Conservation (phyloP, 1,139 yeast genomes). For the Nakaseomyces bracarensis region DNA sequence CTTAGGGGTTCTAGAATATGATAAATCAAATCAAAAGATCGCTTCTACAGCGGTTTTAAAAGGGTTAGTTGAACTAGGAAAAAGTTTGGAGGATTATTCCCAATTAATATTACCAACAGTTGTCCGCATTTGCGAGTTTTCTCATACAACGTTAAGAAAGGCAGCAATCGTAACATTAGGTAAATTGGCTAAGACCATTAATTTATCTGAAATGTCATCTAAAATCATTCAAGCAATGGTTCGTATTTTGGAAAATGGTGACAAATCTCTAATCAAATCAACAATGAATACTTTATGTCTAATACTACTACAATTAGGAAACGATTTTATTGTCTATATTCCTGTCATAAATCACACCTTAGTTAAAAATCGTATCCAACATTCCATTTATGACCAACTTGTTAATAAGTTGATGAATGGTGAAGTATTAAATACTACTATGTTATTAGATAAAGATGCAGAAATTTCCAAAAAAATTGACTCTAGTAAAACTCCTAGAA, state of each 20-base stretch:
- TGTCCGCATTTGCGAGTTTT: slow-evolving; percentile 70
- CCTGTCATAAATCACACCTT: slow-evolving; percentile 76
- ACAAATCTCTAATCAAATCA: slow-evolving; percentile 55
- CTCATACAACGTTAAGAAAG: slow-evolving; percentile 48
- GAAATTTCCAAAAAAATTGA: slow-evolving; percentile 36
- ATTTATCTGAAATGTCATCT: slow-evolving; percentile 82
- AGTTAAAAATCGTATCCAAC: slow-evolving; percentile 55
- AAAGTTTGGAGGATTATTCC: slow-evolving; percentile 79
- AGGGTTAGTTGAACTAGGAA: slow-evolving; percentile 83
- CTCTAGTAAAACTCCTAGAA: slow-evolving; percentile 52
- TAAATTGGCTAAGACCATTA: slow-evolving; percentile 62
- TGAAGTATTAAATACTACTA: slow-evolving; percentile 79
- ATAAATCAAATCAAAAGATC: slow-evolving; percentile 52
- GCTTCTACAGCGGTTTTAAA: slow-evolving; percentile 72
- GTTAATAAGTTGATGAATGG: slow-evolving; percentile 72
- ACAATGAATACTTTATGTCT: slow-evolving; percentile 77
- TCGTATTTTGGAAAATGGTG: slow-evolving; percentile 51
- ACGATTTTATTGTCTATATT: slow-evolving; percentile 77
- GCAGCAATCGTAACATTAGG: slow-evolving; percentile 84
- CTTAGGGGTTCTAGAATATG: slow-evolving; percentile 71
- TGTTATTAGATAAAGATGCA: slow-evolving; percentile 61
- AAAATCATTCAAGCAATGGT: slow-evolving; percentile 81
- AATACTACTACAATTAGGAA: slow-evolving; percentile 69
- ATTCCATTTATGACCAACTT: slow-evolving; percentile 70
- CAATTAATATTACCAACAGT: slow-evolving; percentile 81